Evolutionary conservation across 192 early-diverging fungal genomes (phyloP).

Genomic region (Coemansia sp.): DNA sequence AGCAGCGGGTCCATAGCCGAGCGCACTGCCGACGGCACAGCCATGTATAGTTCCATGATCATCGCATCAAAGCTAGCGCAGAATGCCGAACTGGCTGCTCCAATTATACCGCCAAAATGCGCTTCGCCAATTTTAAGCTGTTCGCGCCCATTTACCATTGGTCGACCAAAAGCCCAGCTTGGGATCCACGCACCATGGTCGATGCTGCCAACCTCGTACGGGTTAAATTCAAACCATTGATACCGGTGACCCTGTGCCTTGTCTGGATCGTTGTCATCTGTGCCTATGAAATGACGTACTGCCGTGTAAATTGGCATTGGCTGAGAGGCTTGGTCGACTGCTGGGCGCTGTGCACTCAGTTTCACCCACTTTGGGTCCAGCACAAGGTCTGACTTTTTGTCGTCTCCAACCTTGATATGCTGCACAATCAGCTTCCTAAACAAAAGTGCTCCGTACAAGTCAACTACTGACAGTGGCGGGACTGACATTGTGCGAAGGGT

Average conservation of each 20-base stretch:
- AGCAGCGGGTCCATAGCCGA: slow-evolving; percentile 41
- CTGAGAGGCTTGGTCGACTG: slow-evolving; percentile 58
- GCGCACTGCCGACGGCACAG: slow-evolving; percentile 26
- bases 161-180: slow-evolving; percentile 75
- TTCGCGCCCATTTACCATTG: slow-evolving; percentile 63
- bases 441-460: slow-evolving; percentile 53
- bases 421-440: slow-evolving; percentile 50
- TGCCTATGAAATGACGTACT: slow-evolving; percentile 64
- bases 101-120: slow-evolving; percentile 65
- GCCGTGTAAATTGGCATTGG: slow-evolving; percentile 80
- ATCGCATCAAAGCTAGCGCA: slow-evolving; percentile 52
- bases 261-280: slow-evolving; percentile 40
- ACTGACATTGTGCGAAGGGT: slow-evolving; percentile 23
- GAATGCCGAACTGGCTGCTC: slow-evolving; percentile 53
- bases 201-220: slow-evolving; percentile 77
- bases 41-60: slow-evolving; percentile 48
- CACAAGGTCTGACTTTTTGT: slow-evolving; percentile 11
- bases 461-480: slow-evolving; percentile 50
- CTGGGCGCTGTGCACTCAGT: slow-evolving; percentile 37
- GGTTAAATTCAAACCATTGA: slow-evolving; percentile 84
- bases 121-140: slow-evolving; percentile 67
- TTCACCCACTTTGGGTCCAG: slow-evolving; percentile 41
- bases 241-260: slow-evolving; percentile 29
- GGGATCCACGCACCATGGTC: slow-evolving; percentile 77
- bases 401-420: slow-evolving; percentile 7